Base-by-base conservation (phyloP, 2,329 filamentous ascomycete species). In the Penicillium sp. region DNA sequence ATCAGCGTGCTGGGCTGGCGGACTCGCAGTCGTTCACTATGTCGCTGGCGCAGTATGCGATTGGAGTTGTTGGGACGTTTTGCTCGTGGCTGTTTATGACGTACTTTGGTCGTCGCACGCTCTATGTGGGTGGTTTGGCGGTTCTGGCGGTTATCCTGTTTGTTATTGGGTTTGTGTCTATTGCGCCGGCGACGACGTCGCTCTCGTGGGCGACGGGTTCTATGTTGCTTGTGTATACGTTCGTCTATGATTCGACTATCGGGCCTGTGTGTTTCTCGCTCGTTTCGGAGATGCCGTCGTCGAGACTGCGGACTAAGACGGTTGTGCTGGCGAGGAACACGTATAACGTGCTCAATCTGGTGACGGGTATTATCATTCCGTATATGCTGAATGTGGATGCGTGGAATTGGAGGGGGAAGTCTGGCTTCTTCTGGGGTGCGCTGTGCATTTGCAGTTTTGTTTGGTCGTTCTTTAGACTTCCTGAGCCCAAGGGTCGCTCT, bases 351-450 rank as follows among this genome's bases (percentile, higher is more conserved):
- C 47, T 55, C 67, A 80, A 83, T 60, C 77, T 84, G 39, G 56
- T 75, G 39, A 76, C 72, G 60, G 86, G 83, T 37, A 86, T 94
- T 6, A 74, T 95, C 35, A 92, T 89, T 0, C 90, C 90, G 0
- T 93, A 93, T 73, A 94, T 95, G 90, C 80, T 94, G 41, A 95
- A 95, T 74, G 89, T 90, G 0, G 82, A 80, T 1, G 87, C 83
- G 1, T 95, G 90, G 90, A 79, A 92, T 71, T 94, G 90, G 90
- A 80, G 82, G 53, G 91, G 91, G 71, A 91, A 82, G 65, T 83
- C 90, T 0, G 90, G 90, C 27, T 93, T 94, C 76, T 92, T 93
- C 77, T 89, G 89, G 87, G 85, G 83, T 13, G 87, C 84, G 1
- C 85, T 89, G 49, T 91, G 88, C 72, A 86, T 89, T 74, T 72